Conservation (phyloP, 164 flowering plant genomes). For the Litsea cubeba region DNA sequence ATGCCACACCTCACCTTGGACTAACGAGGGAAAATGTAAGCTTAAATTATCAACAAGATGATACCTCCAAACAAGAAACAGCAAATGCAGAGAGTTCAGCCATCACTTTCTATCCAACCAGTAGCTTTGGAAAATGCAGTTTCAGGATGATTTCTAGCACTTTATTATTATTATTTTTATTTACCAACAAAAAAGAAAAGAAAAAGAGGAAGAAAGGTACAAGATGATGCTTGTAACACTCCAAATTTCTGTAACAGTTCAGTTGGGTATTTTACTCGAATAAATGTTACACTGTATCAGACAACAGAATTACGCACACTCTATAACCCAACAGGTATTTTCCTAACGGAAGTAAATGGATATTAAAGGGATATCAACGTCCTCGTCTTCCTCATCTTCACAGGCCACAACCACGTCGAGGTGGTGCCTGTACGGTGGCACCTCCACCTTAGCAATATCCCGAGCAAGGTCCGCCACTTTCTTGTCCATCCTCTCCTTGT, state of each 20-base stretch:
- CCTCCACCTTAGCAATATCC: constrained; percentile 63
- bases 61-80: too few species aligned
- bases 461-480: constrained; percentile 62
- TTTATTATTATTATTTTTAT: neutral
- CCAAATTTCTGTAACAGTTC: neutral
- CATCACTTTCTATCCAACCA: neutral
- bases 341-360: constrained; percentile 61
- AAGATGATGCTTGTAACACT: neutral
- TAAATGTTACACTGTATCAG: neutral
- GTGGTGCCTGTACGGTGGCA: constrained; percentile 63
- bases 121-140: neutral
- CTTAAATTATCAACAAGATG: too few species aligned
- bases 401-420: constrained; percentile 81
- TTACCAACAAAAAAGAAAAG: neutral
- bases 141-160: neutral
- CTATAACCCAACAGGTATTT: neutral
- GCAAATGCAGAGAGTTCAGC: too few species aligned
- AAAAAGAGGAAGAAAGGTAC: neutral
- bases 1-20: too few species aligned
- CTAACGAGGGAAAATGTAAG: too few species aligned
- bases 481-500: constrained; percentile 64
- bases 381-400: constrained; percentile 81
- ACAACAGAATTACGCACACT: neutral
- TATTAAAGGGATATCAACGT: constrained; percentile 73
- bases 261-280: neutral